These are phyloP conservation scores for Pestalotiopsis sp. DNA, from an alignment of 2,329 filamentous ascomycete species.

Conservation along the genomic window DNA sequence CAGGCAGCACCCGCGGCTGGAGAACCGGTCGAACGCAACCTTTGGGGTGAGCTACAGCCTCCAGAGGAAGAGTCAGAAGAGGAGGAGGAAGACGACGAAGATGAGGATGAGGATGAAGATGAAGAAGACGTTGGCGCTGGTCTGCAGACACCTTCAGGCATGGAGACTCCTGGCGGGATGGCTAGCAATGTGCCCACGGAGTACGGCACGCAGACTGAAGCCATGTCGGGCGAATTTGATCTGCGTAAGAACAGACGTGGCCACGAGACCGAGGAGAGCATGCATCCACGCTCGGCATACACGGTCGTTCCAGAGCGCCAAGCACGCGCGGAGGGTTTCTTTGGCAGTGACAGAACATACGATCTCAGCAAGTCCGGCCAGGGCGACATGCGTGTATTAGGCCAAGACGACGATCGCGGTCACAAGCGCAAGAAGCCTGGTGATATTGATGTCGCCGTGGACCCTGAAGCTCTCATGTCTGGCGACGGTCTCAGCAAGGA, in stretches of 20 bases:
- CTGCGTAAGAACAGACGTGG: conserved; percentile 85
- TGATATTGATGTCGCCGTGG: conserved; percentile 90
- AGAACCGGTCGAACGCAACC: conserved; percentile 81
- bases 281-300: conserved; percentile 78
- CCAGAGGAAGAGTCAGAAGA: conserved; percentile 61
- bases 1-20: conserved; percentile 51
- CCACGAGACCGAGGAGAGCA: conserved; percentile 82
- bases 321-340: conserved; percentile 87
- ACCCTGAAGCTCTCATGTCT: conserved; percentile 76
- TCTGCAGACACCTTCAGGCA: conserved; percentile 72
- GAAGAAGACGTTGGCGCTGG: conserved; percentile 66
- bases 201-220: conserved; percentile 69
- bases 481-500: conserved; percentile 84
- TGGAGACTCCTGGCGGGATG: conserved; percentile 81
- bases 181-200: conserved; percentile 82
- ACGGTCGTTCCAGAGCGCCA: conserved; percentile 89
- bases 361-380: conserved; percentile 67
- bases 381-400: conserved; percentile 69
- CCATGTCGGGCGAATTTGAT: conserved; percentile 84
- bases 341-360: conserved; percentile 92
- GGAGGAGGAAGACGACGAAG: conserved; percentile 72
- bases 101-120: conserved; percentile 68
- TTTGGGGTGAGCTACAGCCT: conserved; percentile 90
- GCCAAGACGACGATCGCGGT: conserved; percentile 71
- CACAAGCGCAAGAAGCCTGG: conserved; percentile 94